Conservation (phyloP, 805 yeast species). For the Candida nanaspora region DNA sequence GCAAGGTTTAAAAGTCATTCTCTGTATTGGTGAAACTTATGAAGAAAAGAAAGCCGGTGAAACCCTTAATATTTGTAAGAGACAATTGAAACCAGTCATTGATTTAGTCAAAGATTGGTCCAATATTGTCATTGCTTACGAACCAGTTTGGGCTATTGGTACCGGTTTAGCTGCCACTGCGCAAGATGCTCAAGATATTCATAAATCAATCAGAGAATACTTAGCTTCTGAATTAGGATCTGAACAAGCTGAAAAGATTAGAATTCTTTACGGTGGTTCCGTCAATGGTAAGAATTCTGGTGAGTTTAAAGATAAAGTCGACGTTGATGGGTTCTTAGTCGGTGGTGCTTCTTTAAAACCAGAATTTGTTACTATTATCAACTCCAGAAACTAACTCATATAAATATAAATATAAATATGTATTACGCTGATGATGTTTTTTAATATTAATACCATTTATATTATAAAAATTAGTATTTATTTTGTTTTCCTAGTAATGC, state of each 20-base stretch:
- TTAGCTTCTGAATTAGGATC: conserved; percentile 71
- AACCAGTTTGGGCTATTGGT: conserved; percentile 99
- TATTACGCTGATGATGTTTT: no score
- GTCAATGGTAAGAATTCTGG: conserved; percentile 92
- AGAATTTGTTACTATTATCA: conserved; percentile 92
- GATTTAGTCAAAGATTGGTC: conserved; percentile 81
- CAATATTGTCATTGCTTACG: conserved; percentile 91
- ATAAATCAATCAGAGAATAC: conserved; percentile 79
- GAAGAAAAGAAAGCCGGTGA: conserved; percentile 89
- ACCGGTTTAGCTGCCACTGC: conserved; percentile 99
- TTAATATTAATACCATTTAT: no score
- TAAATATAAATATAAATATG: no score
- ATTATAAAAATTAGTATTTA: no score
- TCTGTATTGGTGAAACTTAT: conserved; percentile 96
- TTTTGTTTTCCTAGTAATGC: background rate
- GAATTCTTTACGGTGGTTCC: conserved; percentile 98
- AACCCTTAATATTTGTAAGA: conserved; percentile 80
- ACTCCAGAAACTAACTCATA: conserved; percentile 63
- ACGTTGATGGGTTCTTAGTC: conserved; percentile 97
- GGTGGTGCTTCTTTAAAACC: conserved; percentile 99
- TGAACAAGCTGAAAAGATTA: conserved; percentile 65
- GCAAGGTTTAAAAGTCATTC: conserved; percentile 81
- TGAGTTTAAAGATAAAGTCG: conserved; percentile 84
- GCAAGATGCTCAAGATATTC: conserved; percentile 95
- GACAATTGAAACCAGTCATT: conserved; percentile 86